phyloP scores from a whole-genome alignment of 208 protist genomes.

The Trichomonas gallinae region DNA sequence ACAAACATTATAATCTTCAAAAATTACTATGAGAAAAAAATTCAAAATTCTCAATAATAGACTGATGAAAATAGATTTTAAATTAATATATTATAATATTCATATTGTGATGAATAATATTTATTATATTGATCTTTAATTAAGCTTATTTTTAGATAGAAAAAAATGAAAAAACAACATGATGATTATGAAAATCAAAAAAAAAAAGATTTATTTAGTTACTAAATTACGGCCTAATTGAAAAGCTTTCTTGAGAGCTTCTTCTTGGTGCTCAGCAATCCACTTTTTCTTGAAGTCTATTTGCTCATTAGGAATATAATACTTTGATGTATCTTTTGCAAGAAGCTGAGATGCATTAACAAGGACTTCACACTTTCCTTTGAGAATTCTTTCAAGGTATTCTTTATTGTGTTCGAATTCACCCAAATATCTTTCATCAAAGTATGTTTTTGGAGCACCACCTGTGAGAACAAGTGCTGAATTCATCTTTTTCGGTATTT shows the following conservation, averaged over 20 bases:
- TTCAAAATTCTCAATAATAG: no score
- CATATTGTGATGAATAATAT: no score
- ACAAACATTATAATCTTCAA: no score
- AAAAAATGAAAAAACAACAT: no score
- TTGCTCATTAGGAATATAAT: neutral
- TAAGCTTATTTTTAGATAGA: no score
- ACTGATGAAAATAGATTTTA: no score
- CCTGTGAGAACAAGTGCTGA: neutral
- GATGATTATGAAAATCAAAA: no score
- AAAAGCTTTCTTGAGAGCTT: neutral
- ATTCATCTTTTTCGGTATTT: neutral
- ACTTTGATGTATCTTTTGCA: neutral
- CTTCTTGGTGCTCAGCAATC: neutral
- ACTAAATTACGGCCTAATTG: neutral
- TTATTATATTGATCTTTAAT: no score
- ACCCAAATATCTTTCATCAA: neutral
- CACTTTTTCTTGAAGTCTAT: neutral
- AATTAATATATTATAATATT: no score
- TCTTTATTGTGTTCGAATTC: neutral
- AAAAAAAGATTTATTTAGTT: no score
- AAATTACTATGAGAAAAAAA: no score
- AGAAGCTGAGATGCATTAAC: neutral
- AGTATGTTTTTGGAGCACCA: neutral
- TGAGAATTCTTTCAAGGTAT: neutral
- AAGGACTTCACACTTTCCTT: neutral